Conservation (phyloP, 2,329 filamentous ascomycete species). For the Fusarium abutilonis region DNA sequence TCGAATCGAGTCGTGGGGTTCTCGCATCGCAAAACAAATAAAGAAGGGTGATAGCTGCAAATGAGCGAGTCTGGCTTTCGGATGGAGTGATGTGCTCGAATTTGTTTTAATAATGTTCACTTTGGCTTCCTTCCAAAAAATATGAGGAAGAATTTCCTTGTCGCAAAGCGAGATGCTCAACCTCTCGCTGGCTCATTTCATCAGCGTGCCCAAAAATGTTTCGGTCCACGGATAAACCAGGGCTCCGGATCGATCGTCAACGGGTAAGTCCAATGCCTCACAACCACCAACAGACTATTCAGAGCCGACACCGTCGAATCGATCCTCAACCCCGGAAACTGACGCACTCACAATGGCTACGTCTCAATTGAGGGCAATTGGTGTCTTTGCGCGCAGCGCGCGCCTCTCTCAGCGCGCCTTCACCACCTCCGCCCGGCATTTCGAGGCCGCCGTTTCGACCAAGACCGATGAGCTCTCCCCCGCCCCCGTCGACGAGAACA, state of each 20-base stretch:
- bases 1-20: neutral
- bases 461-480: conserved; percentile 55
- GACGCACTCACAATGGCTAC: conserved; percentile 52
- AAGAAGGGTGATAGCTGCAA: neutral
- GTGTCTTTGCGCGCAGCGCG: conserved; percentile 56
- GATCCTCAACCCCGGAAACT: conserved; percentile 42
- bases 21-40: conserved; percentile 8
- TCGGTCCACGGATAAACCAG: conserved; percentile 41
- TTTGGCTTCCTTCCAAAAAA: neutral
- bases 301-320: conserved; percentile 41
- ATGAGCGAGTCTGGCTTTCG: neutral
- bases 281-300: conserved; percentile 30
- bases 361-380: conserved; percentile 58
- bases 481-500: conserved; percentile 55
- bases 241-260: conserved; percentile 25
- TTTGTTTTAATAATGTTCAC: neutral
- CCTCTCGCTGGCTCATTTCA: conserved; percentile 14
- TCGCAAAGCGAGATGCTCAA: conserved; percentile 14
- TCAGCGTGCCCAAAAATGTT: conserved; percentile 30
- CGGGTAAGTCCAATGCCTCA: conserved; percentile 40
- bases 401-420: conserved; percentile 60
- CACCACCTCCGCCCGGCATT: conserved; percentile 58
- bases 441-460: conserved; percentile 56
- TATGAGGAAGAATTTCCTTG: neutral
- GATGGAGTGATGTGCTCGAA: neutral